Base-by-base conservation (phyloP, 2,329 filamentous ascomycete species). In the Paraconiothyrium sp. region DNA sequence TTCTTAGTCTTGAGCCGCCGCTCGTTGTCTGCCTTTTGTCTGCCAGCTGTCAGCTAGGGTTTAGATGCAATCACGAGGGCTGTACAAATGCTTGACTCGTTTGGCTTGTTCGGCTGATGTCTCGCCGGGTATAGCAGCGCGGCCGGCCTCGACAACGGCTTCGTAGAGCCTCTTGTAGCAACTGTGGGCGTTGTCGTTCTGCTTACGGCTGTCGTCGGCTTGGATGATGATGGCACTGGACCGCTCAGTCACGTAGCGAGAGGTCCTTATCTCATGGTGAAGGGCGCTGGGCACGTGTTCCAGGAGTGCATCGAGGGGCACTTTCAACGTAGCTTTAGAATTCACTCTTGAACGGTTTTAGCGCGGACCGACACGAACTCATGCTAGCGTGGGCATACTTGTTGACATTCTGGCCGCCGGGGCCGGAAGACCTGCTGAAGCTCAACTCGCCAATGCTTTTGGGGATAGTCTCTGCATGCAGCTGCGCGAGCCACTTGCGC, bases 321-420 rank as follows among this genome's bases (percentile, higher is more conserved):
- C 77, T 66, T 84, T 85, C 37, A 90, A 75, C n/a, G 87, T 89
- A 59, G 87, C 88, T 79, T 90, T 90, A 39, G 88, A 88, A 72
- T 88, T 89, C 65, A 89, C 85, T 81, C 88, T 90, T 59, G 50
- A 35, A 59, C 16, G 43, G 6, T 55, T 10, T 69, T 63, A 70
- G 63, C 59, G 58, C 30, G 58, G 44, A 52, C 22, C 54, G 49
- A 54, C 44, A 14, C 48, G 47, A 57, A 54, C 48, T 57, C 20
- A 24, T 20, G 34, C 48, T 44, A 63, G 57, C 57, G 48, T 46
- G 43, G 13, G 37, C 68, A 64, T 70, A 90, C 88, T 90, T 90
- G 78, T 90, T 90, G 59, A 90, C 88, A 79, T 90, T 90, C 75
- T 90, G 88, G 11, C 88, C 88, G 54, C 88, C 88, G 20, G 88